Conservation (phyloP, 1,139 yeast species). For the Taphrina sp. region DNA sequence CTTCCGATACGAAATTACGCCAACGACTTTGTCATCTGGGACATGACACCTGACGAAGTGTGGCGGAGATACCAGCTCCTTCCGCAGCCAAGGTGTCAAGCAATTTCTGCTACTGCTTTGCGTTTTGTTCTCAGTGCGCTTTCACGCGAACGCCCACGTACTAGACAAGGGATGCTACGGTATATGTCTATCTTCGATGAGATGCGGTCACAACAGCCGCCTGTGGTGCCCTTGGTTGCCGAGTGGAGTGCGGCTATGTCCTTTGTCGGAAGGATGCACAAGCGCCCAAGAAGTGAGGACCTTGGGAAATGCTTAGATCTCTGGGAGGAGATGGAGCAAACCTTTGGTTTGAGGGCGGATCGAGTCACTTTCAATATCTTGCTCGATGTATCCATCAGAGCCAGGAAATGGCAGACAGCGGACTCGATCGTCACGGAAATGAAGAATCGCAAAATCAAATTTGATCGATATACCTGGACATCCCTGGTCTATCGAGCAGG, state of each 20-base stretch:
- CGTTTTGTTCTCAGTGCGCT: slow-evolving; percentile 10
- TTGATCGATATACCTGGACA: slow-evolving; percentile 28
- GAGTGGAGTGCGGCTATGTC: slow-evolving; percentile 25
- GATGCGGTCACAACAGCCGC: slow-evolving; percentile 13
- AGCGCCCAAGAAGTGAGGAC: background rate
- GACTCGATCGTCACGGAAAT: slow-evolving; percentile 18
- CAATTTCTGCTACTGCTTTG: slow-evolving; percentile 14
- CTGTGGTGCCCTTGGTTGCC: background rate
- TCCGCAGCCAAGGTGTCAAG: slow-evolving; percentile 14
- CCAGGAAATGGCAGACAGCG: slow-evolving; percentile 20
- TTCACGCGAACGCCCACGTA: slow-evolving; percentile 14
- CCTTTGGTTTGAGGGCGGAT: slow-evolving; percentile 9
- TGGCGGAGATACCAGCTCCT: slow-evolving; percentile 10
- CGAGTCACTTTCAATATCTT: slow-evolving; percentile 26
- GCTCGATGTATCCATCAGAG: slow-evolving; percentile 23
- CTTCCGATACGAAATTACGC: slow-evolving; percentile 21
- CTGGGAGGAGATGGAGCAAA: slow-evolving; percentile 32
- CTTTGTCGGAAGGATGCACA: slow-evolving; percentile 15
- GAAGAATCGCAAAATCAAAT: slow-evolving; percentile 7
- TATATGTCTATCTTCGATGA: slow-evolving; percentile 10
- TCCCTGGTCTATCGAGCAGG: slow-evolving; percentile 10
- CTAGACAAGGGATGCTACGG: slow-evolving; percentile 6
- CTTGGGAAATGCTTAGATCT: slow-evolving; percentile 2
- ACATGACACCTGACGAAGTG: slow-evolving; percentile 22
- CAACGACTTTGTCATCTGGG: slow-evolving; percentile 24